Evolutionary conservation across 2,329 filamentous ascomycete genomes (phyloP).

Genomic region (Fusarium newnesense): DNA sequence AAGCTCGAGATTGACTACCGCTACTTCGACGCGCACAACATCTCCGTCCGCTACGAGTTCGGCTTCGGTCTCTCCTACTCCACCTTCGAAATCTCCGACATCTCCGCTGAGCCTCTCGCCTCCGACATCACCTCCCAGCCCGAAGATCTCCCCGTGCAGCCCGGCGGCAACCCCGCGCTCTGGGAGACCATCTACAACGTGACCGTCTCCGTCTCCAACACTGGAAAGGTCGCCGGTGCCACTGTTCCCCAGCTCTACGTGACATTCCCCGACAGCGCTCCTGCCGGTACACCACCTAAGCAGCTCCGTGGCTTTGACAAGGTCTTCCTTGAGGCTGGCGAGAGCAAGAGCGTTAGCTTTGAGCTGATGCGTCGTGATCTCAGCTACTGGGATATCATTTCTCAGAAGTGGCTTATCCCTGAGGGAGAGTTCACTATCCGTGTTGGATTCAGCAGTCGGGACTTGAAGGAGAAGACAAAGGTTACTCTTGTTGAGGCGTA

Average conservation of each 20-base stretch:
- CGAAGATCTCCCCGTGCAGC: conserved; percentile 46
- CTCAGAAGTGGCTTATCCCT: conserved; percentile 54
- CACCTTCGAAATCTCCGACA: conserved; percentile 62
- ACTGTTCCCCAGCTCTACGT: conserved; percentile 67
- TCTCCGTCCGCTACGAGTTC: conserved; percentile 71
- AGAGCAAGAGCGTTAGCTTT: conserved; percentile 55
- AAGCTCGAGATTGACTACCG: conserved; percentile 76
- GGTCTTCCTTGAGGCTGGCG: conserved; percentile 53
- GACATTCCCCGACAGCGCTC: conserved; percentile 51
- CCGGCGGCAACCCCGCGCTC: conserved; percentile 67
- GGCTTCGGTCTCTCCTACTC: conserved; percentile 77
- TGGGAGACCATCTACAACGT: conserved; percentile 63
- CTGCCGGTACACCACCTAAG: conserved; percentile 57
- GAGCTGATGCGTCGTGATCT: conserved; percentile 59
- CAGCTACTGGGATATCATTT: conserved; percentile 59
- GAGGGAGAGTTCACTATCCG: conserved; percentile 41
- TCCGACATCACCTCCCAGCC: conserved; percentile 44
- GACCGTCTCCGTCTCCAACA: conserved; percentile 61
- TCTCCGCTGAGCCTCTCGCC: conserved; percentile 35
- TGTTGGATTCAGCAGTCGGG: conserved; percentile 44
- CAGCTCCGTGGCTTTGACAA: conserved; percentile 65
- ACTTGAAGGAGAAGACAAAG: conserved; percentile 39
- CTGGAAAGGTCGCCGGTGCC: conserved; percentile 58
- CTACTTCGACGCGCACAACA: conserved; percentile 69
- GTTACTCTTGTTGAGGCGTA: conserved; percentile 36